Percentiles rank a stretch among this genome's conserved stretches.
Evolutionary conservation across 768 basidiomycete genomes (phyloP).

Genomic region (Saitozyma podzolica): DNA sequence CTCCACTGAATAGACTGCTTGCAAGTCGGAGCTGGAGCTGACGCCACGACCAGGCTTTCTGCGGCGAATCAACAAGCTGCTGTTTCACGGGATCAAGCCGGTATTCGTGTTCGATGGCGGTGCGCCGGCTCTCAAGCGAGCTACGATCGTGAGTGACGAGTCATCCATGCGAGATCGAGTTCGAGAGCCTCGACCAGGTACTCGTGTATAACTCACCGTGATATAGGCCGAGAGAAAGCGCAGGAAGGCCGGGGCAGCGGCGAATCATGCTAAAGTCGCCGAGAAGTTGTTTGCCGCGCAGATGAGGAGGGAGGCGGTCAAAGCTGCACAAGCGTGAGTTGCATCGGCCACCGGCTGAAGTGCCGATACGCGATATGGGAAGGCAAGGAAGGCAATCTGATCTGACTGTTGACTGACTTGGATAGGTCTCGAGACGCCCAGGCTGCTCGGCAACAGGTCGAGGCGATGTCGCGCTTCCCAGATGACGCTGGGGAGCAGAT

Average conservation of each 20-base stretch:
- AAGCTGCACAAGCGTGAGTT: slow-evolving; percentile 57
- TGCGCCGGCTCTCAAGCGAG: slow-evolving; percentile 82
- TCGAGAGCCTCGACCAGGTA: background rate
- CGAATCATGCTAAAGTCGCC: slow-evolving; percentile 80
- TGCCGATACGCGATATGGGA: background rate
- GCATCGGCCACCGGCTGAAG: background rate
- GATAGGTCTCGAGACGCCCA: slow-evolving; percentile 20
- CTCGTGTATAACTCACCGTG: background rate
- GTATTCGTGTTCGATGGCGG: slow-evolving; percentile 99
- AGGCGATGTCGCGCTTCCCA: slow-evolving; percentile 19
- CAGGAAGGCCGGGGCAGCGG: slow-evolving; percentile 86
- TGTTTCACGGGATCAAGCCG: slow-evolving; percentile 97
- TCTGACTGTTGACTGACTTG: background rate
- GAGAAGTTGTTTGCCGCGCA: slow-evolving; percentile 91
- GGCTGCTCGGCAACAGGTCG: slow-evolving; percentile 26
- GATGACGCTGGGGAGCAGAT: slow-evolving; percentile 57
- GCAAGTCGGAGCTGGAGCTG: slow-evolving; percentile 3
- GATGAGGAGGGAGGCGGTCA: slow-evolving; percentile 82
- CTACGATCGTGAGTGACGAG: slow-evolving; percentile 70
- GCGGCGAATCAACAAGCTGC: slow-evolving; percentile 82
- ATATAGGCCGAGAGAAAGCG: slow-evolving; percentile 76
- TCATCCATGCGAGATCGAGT: background rate
- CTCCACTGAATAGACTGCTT: background rate
- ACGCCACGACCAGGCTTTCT: slow-evolving; percentile 33
- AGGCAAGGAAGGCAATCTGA: background rate